Conservation (phyloP, 2,329 filamentous ascomycete species). For the Didymella exigua region DNA sequence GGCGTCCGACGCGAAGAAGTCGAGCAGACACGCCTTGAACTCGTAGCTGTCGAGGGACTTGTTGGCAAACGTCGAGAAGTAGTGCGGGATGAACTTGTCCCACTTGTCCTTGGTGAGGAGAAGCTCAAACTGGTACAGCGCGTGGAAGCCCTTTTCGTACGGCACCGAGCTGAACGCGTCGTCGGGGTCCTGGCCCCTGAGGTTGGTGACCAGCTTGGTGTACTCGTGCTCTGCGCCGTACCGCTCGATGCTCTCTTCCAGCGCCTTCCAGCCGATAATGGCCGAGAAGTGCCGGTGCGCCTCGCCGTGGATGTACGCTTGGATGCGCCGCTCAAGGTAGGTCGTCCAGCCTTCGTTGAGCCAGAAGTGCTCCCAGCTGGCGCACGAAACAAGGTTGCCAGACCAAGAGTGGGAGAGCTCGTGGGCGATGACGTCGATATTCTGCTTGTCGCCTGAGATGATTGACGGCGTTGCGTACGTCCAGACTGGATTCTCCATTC, state of each 20-base stretch:
- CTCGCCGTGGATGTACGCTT: conserved; percentile 78
- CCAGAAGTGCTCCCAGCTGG: conserved; percentile 80
- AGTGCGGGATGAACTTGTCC: conserved; percentile 94
- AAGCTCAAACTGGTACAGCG: conserved; percentile 88
- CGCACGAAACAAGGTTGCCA: conserved; percentile 80
- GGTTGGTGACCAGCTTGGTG: conserved; percentile 85
- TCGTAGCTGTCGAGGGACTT: conserved; percentile 93
- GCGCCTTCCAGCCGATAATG: conserved; percentile 93
- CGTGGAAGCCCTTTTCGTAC: conserved; percentile 96
- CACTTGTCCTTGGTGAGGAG: conserved; percentile 85
- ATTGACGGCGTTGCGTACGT: conserved; percentile 96
- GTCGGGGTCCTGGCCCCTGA: conserved; percentile 91
- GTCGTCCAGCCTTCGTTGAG: conserved; percentile 87
- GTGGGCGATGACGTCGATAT: conserved; percentile 95
- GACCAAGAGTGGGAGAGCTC: conserved; percentile 81
- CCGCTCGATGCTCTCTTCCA: conserved; percentile 77
- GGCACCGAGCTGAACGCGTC: conserved; percentile 92
- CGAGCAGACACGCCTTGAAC: conserved; percentile 85
- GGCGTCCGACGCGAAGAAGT: conserved; percentile 78
- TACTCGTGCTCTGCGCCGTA: conserved; percentile 88
- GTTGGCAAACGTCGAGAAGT: conserved; percentile 83
- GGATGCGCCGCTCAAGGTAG: conserved; percentile 87
- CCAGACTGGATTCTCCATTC: conserved; percentile 91
- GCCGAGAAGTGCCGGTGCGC: conserved; percentile 89
- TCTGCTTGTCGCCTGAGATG: conserved; percentile 81